Percentiles rank a stretch among this genome's conserved stretches.
These are phyloP conservation scores for Lentinula aciculospora DNA, from an alignment of 768 basidiomycete species.

Conservation along the genomic window DNA sequence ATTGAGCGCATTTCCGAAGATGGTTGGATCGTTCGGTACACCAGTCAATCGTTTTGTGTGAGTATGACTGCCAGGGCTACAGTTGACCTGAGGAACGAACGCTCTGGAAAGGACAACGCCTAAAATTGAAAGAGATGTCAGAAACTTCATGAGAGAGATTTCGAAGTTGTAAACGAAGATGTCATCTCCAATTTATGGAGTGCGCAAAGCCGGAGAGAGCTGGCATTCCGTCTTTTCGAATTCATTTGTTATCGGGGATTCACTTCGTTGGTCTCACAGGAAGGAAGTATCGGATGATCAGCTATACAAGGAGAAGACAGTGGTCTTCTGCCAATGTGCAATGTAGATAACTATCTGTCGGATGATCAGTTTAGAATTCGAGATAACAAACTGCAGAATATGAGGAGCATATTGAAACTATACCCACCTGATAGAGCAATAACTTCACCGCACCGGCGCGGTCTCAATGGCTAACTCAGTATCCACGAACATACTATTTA, in stretches of 20 bases:
- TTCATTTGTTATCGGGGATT: no score
- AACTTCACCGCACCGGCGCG: no score
- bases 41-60: not conserved
- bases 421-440: no score
- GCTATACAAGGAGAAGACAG: not conserved
- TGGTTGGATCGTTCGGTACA: conserved; percentile 6
- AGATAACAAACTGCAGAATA: not conserved
- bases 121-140: not conserved
- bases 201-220: not conserved
- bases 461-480: no score
- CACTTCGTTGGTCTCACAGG: not conserved
- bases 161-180: not conserved
- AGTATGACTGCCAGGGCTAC: not conserved
- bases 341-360: not conserved
- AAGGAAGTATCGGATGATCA: not conserved
- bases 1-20: conserved; percentile 23
- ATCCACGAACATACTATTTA: no score
- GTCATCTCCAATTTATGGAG: not conserved
- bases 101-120: not conserved
- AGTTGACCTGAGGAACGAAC: not conserved
- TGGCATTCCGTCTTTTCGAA: no score
- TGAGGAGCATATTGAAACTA: no score
- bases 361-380: not conserved
- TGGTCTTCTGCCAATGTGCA: not conserved
- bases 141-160: not conserved